Conservation (phyloP, 2,329 filamentous ascomycete genomes). For the Ceratocystis papillata region DNA sequence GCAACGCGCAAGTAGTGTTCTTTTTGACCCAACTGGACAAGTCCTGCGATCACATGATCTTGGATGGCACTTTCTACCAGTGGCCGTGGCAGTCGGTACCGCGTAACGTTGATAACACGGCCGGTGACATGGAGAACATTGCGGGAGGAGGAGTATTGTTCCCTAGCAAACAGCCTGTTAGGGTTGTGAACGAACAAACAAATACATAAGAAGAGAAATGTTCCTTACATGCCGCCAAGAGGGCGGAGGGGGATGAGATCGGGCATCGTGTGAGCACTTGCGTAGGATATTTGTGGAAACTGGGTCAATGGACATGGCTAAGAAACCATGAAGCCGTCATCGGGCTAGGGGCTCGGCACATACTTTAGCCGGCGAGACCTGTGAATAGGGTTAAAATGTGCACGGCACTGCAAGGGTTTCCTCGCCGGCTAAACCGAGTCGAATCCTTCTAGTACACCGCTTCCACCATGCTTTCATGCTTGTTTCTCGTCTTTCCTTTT, state of each 20-base stretch:
- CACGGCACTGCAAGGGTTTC: no score
- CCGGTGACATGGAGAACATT: constrained; percentile 40
- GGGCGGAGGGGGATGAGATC: constrained; percentile 7
- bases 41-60: not conserved
- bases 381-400: no score
- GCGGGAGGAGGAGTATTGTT: constrained; percentile 38
- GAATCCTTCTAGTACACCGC: no score
- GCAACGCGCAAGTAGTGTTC: constrained; percentile 38
- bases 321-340: no score
- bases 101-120: constrained; percentile 38
- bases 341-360: no score
- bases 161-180: constrained; percentile 29
- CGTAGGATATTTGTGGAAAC: not conserved
- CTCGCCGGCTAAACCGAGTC: no score
- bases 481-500: no score
- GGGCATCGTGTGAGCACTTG: not conserved
- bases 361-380: no score
- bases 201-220: not conserved
- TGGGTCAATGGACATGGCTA: no score
- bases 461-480: no score
- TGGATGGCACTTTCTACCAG: not conserved
- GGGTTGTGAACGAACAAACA: not conserved
- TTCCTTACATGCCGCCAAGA: constrained; percentile 19
- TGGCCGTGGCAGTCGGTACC: constrained; percentile 31
- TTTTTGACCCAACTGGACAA: not conserved